A percentile compares a stretch with the other conserved stretches of the same genome.
Evolutionary conservation across 192 early-diverging fungal species (phyloP).

Genomic region (Ambispora gerdemannii): DNA sequence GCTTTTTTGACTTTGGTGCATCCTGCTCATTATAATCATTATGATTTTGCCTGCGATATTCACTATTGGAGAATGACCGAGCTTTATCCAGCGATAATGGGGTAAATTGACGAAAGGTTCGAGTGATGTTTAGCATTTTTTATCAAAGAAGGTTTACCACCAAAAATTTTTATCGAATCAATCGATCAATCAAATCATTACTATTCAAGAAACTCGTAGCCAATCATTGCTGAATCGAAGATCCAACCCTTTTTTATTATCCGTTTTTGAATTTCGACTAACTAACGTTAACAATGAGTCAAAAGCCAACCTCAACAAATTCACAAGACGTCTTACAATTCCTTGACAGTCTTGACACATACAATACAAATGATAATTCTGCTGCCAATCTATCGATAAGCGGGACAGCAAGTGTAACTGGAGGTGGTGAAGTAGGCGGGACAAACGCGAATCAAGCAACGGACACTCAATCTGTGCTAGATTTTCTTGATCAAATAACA

Average conservation of each 20-base stretch:
- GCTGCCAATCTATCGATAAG: neutral
- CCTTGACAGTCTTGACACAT: slow-evolving; percentile 40
- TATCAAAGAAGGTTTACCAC: no score
- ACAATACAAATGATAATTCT: slow-evolving; percentile 1
- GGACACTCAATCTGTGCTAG: slow-evolving; percentile 45
- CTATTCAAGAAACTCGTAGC: no score
- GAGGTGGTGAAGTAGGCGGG: slow-evolving; percentile 1
- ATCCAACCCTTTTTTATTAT: no score
- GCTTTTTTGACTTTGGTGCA: neutral
- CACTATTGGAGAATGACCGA: neutral
- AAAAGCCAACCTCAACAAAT: slow-evolving; percentile 18
- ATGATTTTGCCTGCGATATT: neutral
- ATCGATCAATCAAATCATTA: no score
- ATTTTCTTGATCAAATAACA: slow-evolving; percentile 46
- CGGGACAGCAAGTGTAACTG: slow-evolving; percentile 6
- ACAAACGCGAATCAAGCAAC: slow-evolving; percentile 14
- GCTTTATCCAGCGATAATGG: neutral
- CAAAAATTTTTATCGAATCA: no score
- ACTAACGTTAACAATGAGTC: neutral
- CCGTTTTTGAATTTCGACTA: no score
- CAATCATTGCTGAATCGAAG: no score
- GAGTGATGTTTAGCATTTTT: neutral
- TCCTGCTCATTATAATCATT: neutral
- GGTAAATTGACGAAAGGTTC: no score
- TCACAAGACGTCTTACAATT: slow-evolving; percentile 46